Percentiles rank a stretch among this genome's conserved stretches.
These are phyloP conservation scores for Suillus subluteus DNA, from an alignment of 768 basidiomycete genomes.

Conservation along the genomic window DNA sequence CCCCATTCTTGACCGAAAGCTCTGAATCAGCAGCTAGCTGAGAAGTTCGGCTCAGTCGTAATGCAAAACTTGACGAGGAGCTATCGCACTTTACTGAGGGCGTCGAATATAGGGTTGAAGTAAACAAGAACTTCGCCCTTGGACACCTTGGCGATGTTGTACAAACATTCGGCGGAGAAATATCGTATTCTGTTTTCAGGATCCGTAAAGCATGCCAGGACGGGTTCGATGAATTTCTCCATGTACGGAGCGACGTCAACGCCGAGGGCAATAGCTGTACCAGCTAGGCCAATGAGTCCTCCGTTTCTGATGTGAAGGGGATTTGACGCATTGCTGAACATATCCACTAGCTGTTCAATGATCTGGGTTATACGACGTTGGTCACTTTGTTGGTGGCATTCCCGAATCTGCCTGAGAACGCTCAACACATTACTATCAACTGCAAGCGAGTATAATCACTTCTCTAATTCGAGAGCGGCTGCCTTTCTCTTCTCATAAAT, in stretches of 20 bases:
- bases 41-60: constrained; percentile 14
- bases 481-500: constrained; percentile 97
- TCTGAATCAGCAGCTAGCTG: constrained; percentile 97
- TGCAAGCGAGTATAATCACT: constrained; percentile 48
- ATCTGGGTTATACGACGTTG: constrained; percentile 81
- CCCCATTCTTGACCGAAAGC: constrained; percentile 95
- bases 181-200: constrained; percentile 94
- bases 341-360: constrained; percentile 92
- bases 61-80: constrained; percentile 12
- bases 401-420: constrained; percentile 71
- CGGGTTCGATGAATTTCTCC: constrained; percentile 87
- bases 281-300: constrained; percentile 94
- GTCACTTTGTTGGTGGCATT: constrained; percentile 83
- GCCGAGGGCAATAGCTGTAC: constrained; percentile 94
- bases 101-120: constrained; percentile 98
- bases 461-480: constrained; percentile 94
- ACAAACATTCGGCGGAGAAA: constrained; percentile 97
- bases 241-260: constrained; percentile 94
- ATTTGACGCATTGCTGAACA: constrained; percentile 85
- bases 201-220: constrained; percentile 92
- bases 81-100: constrained; percentile 82
- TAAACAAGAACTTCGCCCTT: constrained; percentile 96
- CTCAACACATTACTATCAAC: constrained; percentile 2
- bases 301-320: constrained; percentile 91
- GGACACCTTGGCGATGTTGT: constrained; percentile 97